Evolutionary conservation across 1,284 basidiomycete genomes (phyloP), one percentile per base, ranked within the genome.

Genomic region (Psilocybe mexicana): DNA sequence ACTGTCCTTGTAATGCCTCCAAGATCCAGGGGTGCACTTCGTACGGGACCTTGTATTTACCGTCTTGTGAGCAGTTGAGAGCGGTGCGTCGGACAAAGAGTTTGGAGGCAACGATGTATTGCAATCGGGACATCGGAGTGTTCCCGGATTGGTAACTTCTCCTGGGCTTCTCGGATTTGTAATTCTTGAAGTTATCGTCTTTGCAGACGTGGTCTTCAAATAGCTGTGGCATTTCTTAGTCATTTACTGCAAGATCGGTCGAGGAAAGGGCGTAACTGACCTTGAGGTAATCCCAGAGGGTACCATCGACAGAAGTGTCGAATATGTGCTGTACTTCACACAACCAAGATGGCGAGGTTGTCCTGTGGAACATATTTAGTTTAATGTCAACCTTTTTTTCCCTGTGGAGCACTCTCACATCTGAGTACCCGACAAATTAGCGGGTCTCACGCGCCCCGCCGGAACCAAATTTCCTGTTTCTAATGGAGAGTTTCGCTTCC

Each of bases 391-490:
- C 10, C 2, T 6, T 4, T 40, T 3, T 40, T 40, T 8, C 12
- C 10, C 18, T 51, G 26, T n/a, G 7, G 3, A 33, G 30, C 30
- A 33, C 30, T 4, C 30, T 33, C 8, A 33, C 8, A 33, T 3
- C 30, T 4, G 30, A 33, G 30, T 33, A 33, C 5, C 30, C 5
- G 30, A 33, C 24, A 14, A 4, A 8, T 36, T 7, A 25, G n/a
- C 14, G 28, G 8, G 38, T 18, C 52, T 44, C 30, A 53, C 52
- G 11, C 18, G 18, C 1, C 52, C 52, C 18, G 44, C 10, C 14
- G 52, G 52, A 1, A 53, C 52, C 35, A 44, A 45, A 25, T 53
- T 53, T 8, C 52, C 52, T 3, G 52, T 53, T 14, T 53, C 42
- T 5, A 53, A 24, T 14, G 43, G 28, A 28, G 25, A n/a, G 6